Evolutionary conservation across 139 green algal genomes (phyloP).

Genomic region (Picochlorum costavermella): DNA sequence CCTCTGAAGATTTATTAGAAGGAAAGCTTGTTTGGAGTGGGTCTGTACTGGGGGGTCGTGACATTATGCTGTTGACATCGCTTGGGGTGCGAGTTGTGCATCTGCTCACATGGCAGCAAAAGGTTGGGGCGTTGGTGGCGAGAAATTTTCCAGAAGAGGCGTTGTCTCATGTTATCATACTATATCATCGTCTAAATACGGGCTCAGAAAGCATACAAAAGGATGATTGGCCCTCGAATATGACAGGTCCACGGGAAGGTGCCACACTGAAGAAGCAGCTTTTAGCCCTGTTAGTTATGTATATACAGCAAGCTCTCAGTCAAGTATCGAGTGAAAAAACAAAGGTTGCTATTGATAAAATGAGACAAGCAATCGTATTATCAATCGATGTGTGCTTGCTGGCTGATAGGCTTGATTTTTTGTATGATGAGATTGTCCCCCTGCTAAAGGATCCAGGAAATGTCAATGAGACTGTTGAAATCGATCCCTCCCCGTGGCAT

Average conservation of each 20-base stretch:
- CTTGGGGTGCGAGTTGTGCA: constrained; percentile 31
- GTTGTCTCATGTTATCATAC: constrained; percentile 12
- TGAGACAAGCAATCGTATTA: constrained; percentile 8
- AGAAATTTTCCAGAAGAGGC: constrained; percentile 18
- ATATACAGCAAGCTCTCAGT: constrained; percentile 5
- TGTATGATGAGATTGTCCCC: constrained; percentile 24
- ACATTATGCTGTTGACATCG: constrained; percentile 29
- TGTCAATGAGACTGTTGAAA: background rate
- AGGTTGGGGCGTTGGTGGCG: constrained; percentile 30
- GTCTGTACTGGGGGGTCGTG: background rate
- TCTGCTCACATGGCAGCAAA: constrained; percentile 45
- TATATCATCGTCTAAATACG: background rate
- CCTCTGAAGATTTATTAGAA: background rate
- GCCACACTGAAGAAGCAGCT: constrained; percentile 14
- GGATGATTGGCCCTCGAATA: constrained; percentile 19
- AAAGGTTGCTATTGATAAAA: constrained; percentile 3
- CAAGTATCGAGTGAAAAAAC: background rate
- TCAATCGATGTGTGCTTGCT: constrained; percentile 33
- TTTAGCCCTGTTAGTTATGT: constrained; percentile 7
- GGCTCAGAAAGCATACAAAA: background rate
- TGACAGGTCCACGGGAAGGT: background rate
- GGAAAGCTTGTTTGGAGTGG: background rate
- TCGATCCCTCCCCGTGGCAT: constrained; percentile 1
- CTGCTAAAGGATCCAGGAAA: constrained; percentile 8
- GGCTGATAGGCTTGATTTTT: constrained; percentile 20